Evolutionary conservation across 805 yeast species (phyloP).

Genomic region (Cyberlindnera petersonii): DNA sequence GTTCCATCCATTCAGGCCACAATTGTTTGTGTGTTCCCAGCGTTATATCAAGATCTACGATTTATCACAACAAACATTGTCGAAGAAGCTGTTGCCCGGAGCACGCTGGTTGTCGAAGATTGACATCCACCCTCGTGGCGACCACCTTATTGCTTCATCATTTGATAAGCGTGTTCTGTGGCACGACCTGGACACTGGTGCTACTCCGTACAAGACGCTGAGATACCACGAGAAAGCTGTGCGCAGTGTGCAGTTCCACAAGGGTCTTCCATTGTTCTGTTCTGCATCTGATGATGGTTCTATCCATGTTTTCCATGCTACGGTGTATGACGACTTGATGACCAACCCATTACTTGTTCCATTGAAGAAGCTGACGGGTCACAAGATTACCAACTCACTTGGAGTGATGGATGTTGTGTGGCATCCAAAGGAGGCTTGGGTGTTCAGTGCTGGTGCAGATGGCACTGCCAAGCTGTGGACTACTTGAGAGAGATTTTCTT

Average conservation of each 20-base stretch:
- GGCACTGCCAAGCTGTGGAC: slow-evolving; percentile 97
- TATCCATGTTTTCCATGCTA: slow-evolving; percentile 92
- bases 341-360: slow-evolving; percentile 95
- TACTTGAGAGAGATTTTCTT: slow-evolving; percentile 41
- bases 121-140: slow-evolving; percentile 96
- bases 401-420: slow-evolving; percentile 87
- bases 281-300: slow-evolving; percentile 94
- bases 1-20: slow-evolving; percentile 96
- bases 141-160: slow-evolving; percentile 86
- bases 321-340: slow-evolving; percentile 93
- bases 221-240: slow-evolving; percentile 96
- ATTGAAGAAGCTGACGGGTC: slow-evolving; percentile 89
- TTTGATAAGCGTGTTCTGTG: slow-evolving; percentile 93
- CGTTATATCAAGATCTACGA: slow-evolving; percentile 89
- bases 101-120: slow-evolving; percentile 90
- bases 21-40: slow-evolving; percentile 89
- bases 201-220: slow-evolving; percentile 91
- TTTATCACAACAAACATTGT: slow-evolving; percentile 75
- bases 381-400: slow-evolving; percentile 68
- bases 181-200: slow-evolving; percentile 90
- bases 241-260: slow-evolving; percentile 82
- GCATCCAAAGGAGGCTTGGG: slow-evolving; percentile 99
- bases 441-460: slow-evolving; percentile 96
- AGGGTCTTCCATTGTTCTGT: slow-evolving; percentile 84
- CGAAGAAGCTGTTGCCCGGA: slow-evolving; percentile 88